Evolutionary conservation across 2,329 filamentous ascomycete species (phyloP).

Genomic region (Neofusicoccum kwambonambiense): DNA sequence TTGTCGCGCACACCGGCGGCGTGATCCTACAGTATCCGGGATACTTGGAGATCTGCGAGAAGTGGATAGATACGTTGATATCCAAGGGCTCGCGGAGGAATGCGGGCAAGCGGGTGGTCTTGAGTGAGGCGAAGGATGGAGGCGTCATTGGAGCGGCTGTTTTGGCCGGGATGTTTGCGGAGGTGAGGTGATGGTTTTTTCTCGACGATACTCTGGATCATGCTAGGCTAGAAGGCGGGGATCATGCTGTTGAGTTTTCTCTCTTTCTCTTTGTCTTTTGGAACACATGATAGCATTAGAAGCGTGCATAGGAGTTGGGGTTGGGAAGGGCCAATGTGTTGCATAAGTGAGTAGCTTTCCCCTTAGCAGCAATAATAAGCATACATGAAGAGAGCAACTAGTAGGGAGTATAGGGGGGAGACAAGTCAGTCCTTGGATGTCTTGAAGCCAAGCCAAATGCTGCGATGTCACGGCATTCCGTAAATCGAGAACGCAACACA

Average conservation of each 20-base stretch:
- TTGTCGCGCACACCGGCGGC: conserved; percentile 77
- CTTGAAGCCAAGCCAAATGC: too few species aligned
- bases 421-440: too few species aligned
- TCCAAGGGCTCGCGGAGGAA: conserved; percentile 42
- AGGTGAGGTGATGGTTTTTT: background rate
- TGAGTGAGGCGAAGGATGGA: conserved; percentile 53
- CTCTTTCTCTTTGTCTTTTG: background rate
- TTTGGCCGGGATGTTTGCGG: conserved; percentile 46
- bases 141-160: conserved; percentile 58
- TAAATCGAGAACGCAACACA: too few species aligned
- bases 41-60: conserved; percentile 68
- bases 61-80: conserved; percentile 61
- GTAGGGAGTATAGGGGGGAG: too few species aligned
- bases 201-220: background rate
- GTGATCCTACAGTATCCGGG: conserved; percentile 79
- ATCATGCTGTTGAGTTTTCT: background rate
- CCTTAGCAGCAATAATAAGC: background rate
- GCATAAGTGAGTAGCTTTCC: background rate
- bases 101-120: conserved; percentile 46
- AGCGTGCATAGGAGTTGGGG: conserved; percentile 1
- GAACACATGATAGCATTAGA: background rate
- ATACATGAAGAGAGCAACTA: too few species aligned
- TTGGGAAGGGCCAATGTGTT: background rate
- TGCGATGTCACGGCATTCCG: too few species aligned
- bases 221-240: background rate